Conservation (phyloP, 305 asterid genomes). For the Fraxinus floribunda region DNA sequence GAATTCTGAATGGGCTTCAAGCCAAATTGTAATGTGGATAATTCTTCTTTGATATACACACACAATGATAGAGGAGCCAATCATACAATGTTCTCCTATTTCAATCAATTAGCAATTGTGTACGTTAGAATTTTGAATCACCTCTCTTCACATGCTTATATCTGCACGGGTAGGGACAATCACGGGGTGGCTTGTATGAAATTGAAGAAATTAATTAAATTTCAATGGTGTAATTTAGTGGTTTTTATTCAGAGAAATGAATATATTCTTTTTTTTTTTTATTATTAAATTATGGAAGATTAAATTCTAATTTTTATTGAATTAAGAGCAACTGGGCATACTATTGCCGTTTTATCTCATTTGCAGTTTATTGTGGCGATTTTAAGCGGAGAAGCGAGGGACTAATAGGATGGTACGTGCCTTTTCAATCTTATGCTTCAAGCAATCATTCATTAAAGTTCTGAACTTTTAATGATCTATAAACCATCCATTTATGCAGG, state of each 20-base stretch:
- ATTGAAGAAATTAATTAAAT: background rate
- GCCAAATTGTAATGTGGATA: background rate
- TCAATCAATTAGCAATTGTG: background rate
- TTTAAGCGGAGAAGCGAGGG: conserved; percentile 75
- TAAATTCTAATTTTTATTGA: background rate
- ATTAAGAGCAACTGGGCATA: background rate
- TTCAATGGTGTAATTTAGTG: background rate
- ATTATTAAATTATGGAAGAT: background rate
- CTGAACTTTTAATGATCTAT: background rate
- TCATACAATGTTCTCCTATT: background rate
- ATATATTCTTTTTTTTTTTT: background rate
- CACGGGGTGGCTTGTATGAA: background rate
- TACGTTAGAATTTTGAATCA: background rate
- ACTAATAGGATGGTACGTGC: conserved; percentile 55
- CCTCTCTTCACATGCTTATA: background rate
- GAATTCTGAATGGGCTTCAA: background rate
- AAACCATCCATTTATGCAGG: background rate
- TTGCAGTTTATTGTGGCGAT: conserved; percentile 67
- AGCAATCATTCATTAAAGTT: background rate
- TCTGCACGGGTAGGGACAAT: background rate
- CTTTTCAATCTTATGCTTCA: background rate
- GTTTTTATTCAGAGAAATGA: background rate
- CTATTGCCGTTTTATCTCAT: background rate
- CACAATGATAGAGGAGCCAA: background rate
- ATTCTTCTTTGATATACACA: background rate